These are phyloP conservation scores for Mrakia gelida DNA, from an alignment of 768 basidiomycete genomes.

Conservation along the genomic window DNA sequence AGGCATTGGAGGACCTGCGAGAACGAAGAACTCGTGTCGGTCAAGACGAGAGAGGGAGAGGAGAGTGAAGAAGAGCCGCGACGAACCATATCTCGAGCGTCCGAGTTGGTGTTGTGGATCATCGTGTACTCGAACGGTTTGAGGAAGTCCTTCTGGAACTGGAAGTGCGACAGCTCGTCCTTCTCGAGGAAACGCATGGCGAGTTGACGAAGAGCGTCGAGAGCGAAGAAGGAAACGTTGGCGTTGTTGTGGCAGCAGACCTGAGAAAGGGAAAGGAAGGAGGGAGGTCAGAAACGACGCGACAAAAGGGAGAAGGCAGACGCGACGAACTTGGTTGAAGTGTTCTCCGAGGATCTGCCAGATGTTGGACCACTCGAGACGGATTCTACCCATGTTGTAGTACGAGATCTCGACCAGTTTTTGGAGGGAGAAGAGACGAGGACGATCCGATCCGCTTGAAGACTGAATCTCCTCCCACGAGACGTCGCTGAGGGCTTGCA, in stretches of 20 bases:
- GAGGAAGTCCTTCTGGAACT: constrained; percentile 98
- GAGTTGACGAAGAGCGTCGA: constrained; percentile 91
- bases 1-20: constrained; percentile 72
- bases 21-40: too few relatives aligned
- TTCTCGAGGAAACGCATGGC: constrained; percentile 99
- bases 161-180: constrained; percentile 95
- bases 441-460: constrained; percentile 82
- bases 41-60: too few relatives aligned
- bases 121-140: constrained; percentile 98
- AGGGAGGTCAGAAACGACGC: neutral
- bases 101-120: constrained; percentile 91
- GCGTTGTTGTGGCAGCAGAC: constrained; percentile 98
- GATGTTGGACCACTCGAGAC: constrained; percentile 94
- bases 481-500: constrained; percentile 88
- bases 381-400: constrained; percentile 98
- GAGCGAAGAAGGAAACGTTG: constrained; percentile 90
- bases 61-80: too few relatives aligned
- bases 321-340: constrained; percentile 76
- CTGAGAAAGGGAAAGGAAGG: constrained; percentile 47
- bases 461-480: constrained; percentile 99
- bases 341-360: constrained; percentile 98
- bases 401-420: constrained; percentile 99
- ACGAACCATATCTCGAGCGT: constrained; percentile 82
- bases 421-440: constrained; percentile 91
- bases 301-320: neutral